Conservation (phyloP, 2,329 filamentous ascomycete genomes). For the Dactylellina haptotyla region DNA sequence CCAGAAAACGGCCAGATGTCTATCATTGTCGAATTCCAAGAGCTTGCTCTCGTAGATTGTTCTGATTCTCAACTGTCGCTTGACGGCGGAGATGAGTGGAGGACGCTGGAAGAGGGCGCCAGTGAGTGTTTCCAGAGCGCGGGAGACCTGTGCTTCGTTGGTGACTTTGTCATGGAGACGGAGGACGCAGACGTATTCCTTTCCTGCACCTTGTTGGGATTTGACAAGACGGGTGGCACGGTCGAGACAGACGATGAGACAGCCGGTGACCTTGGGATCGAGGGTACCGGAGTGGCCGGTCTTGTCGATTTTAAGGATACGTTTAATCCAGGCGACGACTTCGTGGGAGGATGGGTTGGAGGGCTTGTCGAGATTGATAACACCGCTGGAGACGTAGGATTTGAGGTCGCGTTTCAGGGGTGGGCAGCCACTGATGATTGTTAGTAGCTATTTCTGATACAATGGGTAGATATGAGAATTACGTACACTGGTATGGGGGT, state of each 20-base stretch:
- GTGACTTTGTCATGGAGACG: constrained; percentile 94
- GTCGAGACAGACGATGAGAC: constrained; percentile 93
- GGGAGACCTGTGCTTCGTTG: constrained; percentile 89
- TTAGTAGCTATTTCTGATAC: constrained; percentile 6
- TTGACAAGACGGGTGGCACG: constrained; percentile 97
- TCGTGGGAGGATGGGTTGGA: constrained; percentile 98
- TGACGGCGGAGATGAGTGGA: constrained; percentile 96
- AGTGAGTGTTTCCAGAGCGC: constrained; percentile 93
- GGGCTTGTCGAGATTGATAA: constrained; percentile 98
- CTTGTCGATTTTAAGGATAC: constrained; percentile 93
- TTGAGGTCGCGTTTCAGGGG: constrained; percentile 94
- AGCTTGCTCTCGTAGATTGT: constrained; percentile 96
- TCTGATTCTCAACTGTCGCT: constrained; percentile 96
- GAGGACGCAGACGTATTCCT: constrained; percentile 97
- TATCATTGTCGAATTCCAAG: constrained; percentile 97
- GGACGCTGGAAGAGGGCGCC: constrained; percentile 97
- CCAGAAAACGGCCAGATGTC: constrained; percentile 98
- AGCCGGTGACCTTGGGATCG: constrained; percentile 97
- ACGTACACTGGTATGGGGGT: constrained; percentile 78
- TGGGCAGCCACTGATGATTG: constrained; percentile 75
- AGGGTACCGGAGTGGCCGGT: constrained; percentile 98
- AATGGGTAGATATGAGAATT: background rate
- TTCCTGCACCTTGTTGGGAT: constrained; percentile 97
- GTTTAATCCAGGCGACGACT: constrained; percentile 99
- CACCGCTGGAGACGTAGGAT: constrained; percentile 94